These are phyloP conservation scores for Pyrus pyrifolia DNA, from an alignment of 306 rosid species.

Conservation along the genomic window DNA sequence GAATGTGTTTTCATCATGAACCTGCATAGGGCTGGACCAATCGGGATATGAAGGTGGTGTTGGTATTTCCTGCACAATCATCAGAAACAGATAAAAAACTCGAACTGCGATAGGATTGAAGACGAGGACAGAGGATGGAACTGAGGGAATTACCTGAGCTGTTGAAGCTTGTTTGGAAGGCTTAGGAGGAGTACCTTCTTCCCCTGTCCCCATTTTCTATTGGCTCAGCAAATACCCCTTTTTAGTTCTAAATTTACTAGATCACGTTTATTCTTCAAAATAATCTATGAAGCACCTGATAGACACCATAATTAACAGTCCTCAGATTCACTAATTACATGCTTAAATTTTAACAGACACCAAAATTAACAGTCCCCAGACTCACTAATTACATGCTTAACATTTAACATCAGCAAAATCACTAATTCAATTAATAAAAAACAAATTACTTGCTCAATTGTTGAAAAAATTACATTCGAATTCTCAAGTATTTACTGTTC, in stretches of 20 bases:
- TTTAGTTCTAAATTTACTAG: conserved; percentile 19
- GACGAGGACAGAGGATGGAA: neutral
- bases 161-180: conserved; percentile 57
- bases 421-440: neutral
- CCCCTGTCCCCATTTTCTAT: conserved; percentile 79
- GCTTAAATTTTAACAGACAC: neutral
- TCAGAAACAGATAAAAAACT: neutral
- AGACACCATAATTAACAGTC: neutral
- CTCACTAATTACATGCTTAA: neutral
- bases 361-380: neutral
- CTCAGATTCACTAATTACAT: neutral
- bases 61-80: conserved; percentile 54
- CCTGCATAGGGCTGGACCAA: conserved; percentile 97
- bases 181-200: conserved; percentile 73
- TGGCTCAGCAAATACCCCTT: conserved; percentile 16
- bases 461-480: neutral
- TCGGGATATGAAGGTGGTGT: conserved; percentile 70
- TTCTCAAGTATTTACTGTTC: neutral
- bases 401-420: neutral
- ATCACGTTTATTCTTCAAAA: conserved; percentile 1
- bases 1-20: conserved; percentile 20
- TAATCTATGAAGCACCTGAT: conserved; percentile 22
- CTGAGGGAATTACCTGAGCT: conserved; percentile 45
- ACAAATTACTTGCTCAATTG: neutral
- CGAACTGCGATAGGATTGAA: neutral